Base-by-base conservation (phyloP, 352 stramenopile species). In the Globisporangium carolinianum region DNA sequence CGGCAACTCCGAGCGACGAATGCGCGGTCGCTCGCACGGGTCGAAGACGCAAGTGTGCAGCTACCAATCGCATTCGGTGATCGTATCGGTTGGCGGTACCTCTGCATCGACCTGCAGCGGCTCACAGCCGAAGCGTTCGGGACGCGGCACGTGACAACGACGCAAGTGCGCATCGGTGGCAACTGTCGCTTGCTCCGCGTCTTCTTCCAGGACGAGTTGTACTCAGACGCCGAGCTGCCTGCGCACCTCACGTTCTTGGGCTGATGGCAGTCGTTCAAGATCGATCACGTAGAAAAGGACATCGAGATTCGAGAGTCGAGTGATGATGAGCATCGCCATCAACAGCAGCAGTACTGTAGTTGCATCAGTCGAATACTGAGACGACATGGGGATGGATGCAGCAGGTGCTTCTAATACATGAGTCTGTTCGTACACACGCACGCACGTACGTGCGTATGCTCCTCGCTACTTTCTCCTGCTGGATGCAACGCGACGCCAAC, bases 191-290 rank as follows among this genome's bases (percentile, higher is more conserved):
- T 95, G 43, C 67, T 92, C 49, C 75, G 81, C 10, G 67, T 85
- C 15, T 95, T 83, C 63, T 93, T 92, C 66, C 79, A 93, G 47
- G 81, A 95, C 18, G 81, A 93, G 35, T 67, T 65, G 39, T 95
- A 95, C 61, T 57, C 63, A 11, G 81, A 95, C 56, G 61, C 63
- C 2, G 76, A 91, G 10, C 69, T 95, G 35, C 85, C 83, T 2
- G 41, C 67, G 2, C 71, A 89, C 47, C 66, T 95, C 4, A 86
- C 81, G 0, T 87, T 95, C 54, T 65, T 90, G 1, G 76, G 76
- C 41, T 83, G 24, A 17, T 12, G 24, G 24, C 24, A 32, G 24
- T 32, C 24, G 24, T 32, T 32, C 24, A 32, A 32, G 24, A 32
- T 32, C 24, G 24, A 32, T 32, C 24, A 32, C 24, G 24, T 32